Evolutionary conservation across 108 stramenopile genomes (phyloP).

Genomic region (Pseudonitzschia multiseries): DNA sequence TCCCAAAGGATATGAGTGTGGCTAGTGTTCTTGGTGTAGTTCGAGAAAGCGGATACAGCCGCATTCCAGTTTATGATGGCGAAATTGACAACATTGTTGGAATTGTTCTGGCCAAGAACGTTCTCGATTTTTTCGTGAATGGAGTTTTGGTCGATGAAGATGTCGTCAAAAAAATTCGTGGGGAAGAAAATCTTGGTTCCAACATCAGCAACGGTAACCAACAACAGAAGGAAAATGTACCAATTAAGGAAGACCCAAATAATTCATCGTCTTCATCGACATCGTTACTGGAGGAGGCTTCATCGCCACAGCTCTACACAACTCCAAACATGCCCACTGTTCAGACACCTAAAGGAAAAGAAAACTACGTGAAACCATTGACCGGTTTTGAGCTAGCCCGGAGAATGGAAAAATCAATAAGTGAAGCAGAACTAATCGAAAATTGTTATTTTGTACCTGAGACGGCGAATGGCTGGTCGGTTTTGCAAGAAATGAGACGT

Average conservation of each 20-base stretch:
- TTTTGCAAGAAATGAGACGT: slow-evolving; percentile 94
- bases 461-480: slow-evolving; percentile 94
- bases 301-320: slow-evolving; percentile 16
- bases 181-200: slow-evolving; percentile 12
- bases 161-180: slow-evolving; percentile 40
- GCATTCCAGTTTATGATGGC: slow-evolving; percentile 96
- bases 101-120: slow-evolving; percentile 91
- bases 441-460: slow-evolving; percentile 97
- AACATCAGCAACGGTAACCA: background rate
- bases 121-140: slow-evolving; percentile 92
- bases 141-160: slow-evolving; percentile 81
- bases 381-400: slow-evolving; percentile 77
- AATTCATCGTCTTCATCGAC: background rate
- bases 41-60: slow-evolving; percentile 84
- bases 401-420: slow-evolving; percentile 80
- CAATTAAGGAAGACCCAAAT: slow-evolving; percentile 2
- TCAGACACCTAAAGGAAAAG: slow-evolving; percentile 17
- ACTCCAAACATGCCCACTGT: slow-evolving; percentile 16
- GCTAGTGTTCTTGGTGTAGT: slow-evolving; percentile 84
- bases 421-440: slow-evolving; percentile 85
- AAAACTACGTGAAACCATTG: slow-evolving; percentile 70
- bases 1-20: slow-evolving; percentile 79
- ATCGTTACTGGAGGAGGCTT: background rate
- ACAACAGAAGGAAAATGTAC: slow-evolving; percentile 16
- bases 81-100: slow-evolving; percentile 98